Evolutionary conservation across 225 moss, liverwort and hornwort species (phyloP).

Genomic region (Pleurozium schreberi): DNA sequence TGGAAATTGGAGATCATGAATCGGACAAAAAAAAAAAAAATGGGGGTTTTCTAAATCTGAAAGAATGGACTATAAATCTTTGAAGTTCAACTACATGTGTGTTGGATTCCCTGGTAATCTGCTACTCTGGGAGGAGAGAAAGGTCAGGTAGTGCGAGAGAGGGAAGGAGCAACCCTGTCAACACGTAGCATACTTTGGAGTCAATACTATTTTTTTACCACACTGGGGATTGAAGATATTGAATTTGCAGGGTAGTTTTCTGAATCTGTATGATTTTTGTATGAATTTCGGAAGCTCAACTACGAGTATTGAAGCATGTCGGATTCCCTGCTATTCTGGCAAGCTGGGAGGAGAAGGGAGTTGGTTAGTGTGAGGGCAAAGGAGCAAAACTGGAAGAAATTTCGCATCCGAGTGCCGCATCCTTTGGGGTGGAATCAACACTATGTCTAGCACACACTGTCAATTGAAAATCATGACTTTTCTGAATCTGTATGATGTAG

Average conservation of each 20-base stretch:
- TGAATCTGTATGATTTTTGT: not conserved
- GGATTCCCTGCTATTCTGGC: not conserved
- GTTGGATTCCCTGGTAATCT: not conserved
- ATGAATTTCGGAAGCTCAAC: not conserved
- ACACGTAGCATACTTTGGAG: not conserved
- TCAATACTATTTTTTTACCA: not conserved
- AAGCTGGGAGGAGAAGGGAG: no score
- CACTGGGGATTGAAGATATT: not conserved
- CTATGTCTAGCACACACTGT: not conserved
- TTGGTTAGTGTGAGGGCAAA: no score
- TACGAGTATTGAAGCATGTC: not conserved
- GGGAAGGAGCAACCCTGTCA: not conserved
- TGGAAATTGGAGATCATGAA: no score
- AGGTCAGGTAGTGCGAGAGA: not conserved
- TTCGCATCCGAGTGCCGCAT: not conserved
- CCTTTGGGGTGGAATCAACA: not conserved
- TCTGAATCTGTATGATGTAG: not conserved
- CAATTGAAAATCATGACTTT: not conserved
- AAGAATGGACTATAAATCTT: not conserved
- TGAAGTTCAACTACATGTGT: not conserved
- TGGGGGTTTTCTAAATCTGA: not conserved
- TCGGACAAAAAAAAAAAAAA: not conserved
- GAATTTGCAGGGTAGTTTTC: not conserved
- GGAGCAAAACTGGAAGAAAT: not conserved
- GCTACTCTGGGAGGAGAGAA: not conserved